phyloP scores from a whole-genome alignment of 1,284 basidiomycete species.

The Vanrija sp. region DNA sequence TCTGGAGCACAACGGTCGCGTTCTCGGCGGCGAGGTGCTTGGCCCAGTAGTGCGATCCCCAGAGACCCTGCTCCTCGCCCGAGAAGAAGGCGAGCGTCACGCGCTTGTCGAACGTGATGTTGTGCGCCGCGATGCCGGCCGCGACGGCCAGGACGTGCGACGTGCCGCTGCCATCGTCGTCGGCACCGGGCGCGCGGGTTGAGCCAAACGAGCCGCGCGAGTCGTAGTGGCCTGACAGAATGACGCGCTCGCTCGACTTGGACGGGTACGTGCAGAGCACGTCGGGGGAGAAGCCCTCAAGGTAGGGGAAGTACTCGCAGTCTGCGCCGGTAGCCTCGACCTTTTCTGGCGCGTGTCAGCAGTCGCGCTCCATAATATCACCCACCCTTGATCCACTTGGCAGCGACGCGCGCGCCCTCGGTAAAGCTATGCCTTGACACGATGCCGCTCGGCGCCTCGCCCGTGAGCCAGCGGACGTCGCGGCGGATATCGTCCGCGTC shows the following conservation, averaged over 20 bases:
- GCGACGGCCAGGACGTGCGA: constrained; percentile 72
- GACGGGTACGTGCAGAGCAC: constrained; percentile 61
- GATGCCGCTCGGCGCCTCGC: constrained; percentile 64
- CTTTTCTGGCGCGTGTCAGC: constrained; percentile 22
- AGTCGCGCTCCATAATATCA: background rate
- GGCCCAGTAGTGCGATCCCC: constrained; percentile 49
- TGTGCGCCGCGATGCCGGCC: constrained; percentile 60
- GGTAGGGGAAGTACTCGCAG: constrained; percentile 65
- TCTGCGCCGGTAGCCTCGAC: constrained; percentile 69
- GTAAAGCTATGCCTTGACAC: constrained; percentile 73
- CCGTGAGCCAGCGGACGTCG: constrained; percentile 74
- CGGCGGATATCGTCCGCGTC: constrained; percentile 58
- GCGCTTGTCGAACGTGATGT: constrained; percentile 52
- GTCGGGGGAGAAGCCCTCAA: constrained; percentile 71
- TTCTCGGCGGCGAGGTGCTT: constrained; percentile 40
- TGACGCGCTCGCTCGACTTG: constrained; percentile 50
- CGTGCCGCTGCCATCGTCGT: constrained; percentile 66
- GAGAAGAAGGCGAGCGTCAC: constrained; percentile 50
- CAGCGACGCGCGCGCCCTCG: constrained; percentile 63
- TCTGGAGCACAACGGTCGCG: constrained; percentile 70
- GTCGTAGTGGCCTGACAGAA: constrained; percentile 79
- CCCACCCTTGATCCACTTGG: constrained; percentile 66
- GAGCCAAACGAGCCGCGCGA: constrained; percentile 78
- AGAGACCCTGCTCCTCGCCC: constrained; percentile 53
- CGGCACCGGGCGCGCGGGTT: constrained; percentile 64